phyloP scores from a whole-genome alignment of 2,329 filamentous ascomycete genomes.

The Nectriaceae sp. region DNA sequence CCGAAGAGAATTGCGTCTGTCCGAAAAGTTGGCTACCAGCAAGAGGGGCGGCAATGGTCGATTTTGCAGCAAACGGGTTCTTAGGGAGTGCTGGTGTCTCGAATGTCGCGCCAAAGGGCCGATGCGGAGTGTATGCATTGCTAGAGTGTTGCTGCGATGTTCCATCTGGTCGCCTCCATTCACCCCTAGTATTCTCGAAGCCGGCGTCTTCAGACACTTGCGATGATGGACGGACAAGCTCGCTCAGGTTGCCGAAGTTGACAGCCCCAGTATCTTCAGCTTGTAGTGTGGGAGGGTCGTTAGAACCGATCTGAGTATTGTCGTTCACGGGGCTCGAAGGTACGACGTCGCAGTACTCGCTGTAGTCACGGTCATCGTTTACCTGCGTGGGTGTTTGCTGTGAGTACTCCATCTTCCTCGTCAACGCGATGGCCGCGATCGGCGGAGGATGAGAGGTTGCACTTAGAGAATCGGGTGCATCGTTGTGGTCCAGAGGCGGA shows the following conservation, averaged over 20 bases:
- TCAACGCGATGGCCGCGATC: conserved; percentile 16
- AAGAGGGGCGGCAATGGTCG: conserved; percentile 37
- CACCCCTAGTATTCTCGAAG: conserved; percentile 39
- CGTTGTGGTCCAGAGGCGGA: conserved; percentile 16
- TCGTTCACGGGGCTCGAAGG: conserved; percentile 30
- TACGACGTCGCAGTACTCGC: conserved; percentile 39
- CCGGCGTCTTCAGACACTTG: conserved; percentile 45
- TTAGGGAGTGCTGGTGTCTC: conserved; percentile 52
- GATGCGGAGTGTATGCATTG: conserved; percentile 33
- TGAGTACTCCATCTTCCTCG: conserved; percentile 46
- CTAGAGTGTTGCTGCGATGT: conserved; percentile 36
- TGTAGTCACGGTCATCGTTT: conserved; percentile 59
- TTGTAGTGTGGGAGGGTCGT: conserved; percentile 40
- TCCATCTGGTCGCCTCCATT: conserved; percentile 39
- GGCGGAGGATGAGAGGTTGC: conserved; percentile 18
- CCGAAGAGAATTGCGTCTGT: conserved; percentile 57
- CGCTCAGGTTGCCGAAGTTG: conserved; percentile 42
- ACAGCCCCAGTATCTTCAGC: conserved; percentile 55
- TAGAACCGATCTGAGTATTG: conserved; percentile 29
- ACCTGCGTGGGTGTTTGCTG: conserved; percentile 57
- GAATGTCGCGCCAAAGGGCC: conserved; percentile 32
- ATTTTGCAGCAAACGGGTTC: conserved; percentile 48
- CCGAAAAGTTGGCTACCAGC: conserved; percentile 54
- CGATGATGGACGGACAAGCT: conserved; percentile 39
- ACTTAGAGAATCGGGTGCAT: conserved; percentile 21